Evolutionary conservation across 768 basidiomycete species (phyloP), one percentile per base, ranked within the genome.

Genomic region (Auricularia auricula-judae): DNA sequence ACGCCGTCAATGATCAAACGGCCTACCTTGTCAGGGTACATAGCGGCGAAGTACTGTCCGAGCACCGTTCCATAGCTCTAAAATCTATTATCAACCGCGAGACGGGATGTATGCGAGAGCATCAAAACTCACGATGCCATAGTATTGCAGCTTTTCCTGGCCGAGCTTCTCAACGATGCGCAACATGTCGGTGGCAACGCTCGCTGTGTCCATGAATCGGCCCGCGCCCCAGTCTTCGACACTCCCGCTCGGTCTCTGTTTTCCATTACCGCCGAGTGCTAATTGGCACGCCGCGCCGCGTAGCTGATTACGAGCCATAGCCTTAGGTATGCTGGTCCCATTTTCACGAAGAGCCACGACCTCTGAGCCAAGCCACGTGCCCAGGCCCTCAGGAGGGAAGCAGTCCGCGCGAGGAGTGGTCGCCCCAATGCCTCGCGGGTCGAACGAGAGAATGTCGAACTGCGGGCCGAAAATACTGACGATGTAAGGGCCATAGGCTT

Each of bases 81-180:
- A 1, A 18, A 23, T 5, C 1, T 23, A 51, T 8, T 21, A 1
- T 51, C 47, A 16, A 3, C 29, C 29, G 3, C 47, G 47, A 51
- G 21, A 51, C 16, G 10, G 1, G 18, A 1, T 18, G 47, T 4
- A 0, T 1, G 47, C 11, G 1, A 4, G 5, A 18, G 47, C 47
- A 1, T 42, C 36, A 2, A 29, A 14, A 59, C 56, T 29, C 3
- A 59, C 56, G 34, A 59, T 34, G 7, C 71, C 70, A 68, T 67
- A 69, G 58, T 71, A 71, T 23, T 65, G 62, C 7, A 71, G 42
- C 39, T 64, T 65, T 11, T 62, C 56, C 43, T 61, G 33, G 36
- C 64, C 64, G 7, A 65, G 61, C 43, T 53, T 54, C 23, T 39
- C 12, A 1, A 65, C 56, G 11, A 65, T 65, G 23, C 21, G 18